A percentile compares a stretch with the other conserved stretches of the same genome.
phyloP scores from a whole-genome alignment of 1,284 basidiomycete genomes.

The Sporisorium reilianum region DNA sequence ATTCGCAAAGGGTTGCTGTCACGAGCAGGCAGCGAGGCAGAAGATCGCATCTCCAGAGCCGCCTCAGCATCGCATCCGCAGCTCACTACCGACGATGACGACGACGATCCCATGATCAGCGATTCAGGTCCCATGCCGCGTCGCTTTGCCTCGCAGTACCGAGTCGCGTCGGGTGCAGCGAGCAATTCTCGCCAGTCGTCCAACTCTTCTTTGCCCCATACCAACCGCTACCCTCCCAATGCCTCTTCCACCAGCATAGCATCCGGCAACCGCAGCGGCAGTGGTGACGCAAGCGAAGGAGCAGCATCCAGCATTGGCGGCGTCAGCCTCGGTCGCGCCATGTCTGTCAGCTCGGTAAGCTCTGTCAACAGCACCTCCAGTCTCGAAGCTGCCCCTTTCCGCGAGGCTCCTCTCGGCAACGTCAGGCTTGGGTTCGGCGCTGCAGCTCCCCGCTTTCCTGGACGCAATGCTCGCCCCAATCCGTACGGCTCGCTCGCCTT shows the following conservation, averaged over 20 bases:
- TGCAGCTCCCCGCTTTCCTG: constrained; percentile 12
- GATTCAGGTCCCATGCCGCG: constrained; percentile 55
- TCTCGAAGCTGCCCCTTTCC: constrained; percentile 66
- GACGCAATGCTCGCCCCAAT: constrained; percentile 22
- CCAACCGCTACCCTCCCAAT: constrained; percentile 8
- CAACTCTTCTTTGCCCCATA: constrained; percentile 34
- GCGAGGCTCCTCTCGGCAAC: constrained; percentile 66
- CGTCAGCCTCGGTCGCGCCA: constrained; percentile 57
- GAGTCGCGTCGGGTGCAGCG: constrained; percentile 1
- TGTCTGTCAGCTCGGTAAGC: constrained; percentile 65
- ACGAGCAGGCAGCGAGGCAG: constrained; percentile 46
- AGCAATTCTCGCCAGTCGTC: constrained; percentile 37
- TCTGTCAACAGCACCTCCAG: constrained; percentile 66
- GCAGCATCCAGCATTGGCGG: constrained; percentile 25
- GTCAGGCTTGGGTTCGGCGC: constrained; percentile 52
- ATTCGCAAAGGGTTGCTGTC: constrained; percentile 50
- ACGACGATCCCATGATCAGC: constrained; percentile 48
- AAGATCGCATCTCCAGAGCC: constrained; percentile 29
- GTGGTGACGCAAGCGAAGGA: constrained; percentile 48
- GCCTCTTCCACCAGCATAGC: constrained; percentile 30
- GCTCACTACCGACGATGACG: constrained; percentile 53
- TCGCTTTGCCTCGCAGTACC: constrained; percentile 47
- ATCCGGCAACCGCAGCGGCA: constrained; percentile 44
- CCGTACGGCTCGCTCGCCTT: constrained; percentile 25
- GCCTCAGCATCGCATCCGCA: constrained; percentile 21